Conservation (phyloP, 2,329 filamentous ascomycete species). For the Fusarium pilosicola region DNA sequence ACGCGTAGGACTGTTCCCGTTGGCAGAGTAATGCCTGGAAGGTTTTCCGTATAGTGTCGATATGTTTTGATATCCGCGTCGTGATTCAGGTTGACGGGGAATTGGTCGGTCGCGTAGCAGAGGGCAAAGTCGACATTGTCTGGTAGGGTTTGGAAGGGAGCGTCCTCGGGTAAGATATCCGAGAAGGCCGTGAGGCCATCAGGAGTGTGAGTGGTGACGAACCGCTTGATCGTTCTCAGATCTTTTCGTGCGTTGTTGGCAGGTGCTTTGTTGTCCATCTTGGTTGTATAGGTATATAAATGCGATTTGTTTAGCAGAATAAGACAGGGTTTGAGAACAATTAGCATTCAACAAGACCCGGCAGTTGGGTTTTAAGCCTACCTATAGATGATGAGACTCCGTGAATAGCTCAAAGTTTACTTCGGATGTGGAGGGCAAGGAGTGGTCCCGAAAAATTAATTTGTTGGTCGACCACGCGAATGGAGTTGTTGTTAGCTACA, state of each 20-base stretch:
- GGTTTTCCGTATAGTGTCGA: background rate
- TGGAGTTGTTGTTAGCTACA: too few relatives aligned
- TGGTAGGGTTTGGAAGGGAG: background rate
- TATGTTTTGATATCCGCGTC: background rate
- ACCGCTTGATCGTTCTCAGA: background rate
- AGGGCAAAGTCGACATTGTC: slow-evolving; percentile 1
- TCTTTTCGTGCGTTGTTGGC: background rate
- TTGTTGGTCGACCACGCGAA: fast-evolving
- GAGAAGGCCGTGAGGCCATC: background rate
- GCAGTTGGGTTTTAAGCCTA: fast-evolving
- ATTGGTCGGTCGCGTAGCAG: background rate
- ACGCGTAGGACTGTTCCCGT: background rate
- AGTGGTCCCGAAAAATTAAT: too few relatives aligned
- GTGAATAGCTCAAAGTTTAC: too few relatives aligned
- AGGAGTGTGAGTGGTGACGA: background rate
- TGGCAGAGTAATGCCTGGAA: background rate
- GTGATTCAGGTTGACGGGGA: background rate
- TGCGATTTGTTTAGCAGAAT: background rate
- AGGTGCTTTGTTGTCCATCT: background rate
- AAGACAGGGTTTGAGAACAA: too few relatives aligned
- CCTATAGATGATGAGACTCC: too few relatives aligned
- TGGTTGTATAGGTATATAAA: too few relatives aligned
- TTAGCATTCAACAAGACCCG: too few relatives aligned
- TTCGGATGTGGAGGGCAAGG: too few relatives aligned
- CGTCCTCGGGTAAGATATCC: background rate